A percentile compares a stretch with the other conserved stretches of the same genome.
phyloP scores from a whole-genome alignment of 1,284 basidiomycete genomes.

The Fomitopsis schrenkii region DNA sequence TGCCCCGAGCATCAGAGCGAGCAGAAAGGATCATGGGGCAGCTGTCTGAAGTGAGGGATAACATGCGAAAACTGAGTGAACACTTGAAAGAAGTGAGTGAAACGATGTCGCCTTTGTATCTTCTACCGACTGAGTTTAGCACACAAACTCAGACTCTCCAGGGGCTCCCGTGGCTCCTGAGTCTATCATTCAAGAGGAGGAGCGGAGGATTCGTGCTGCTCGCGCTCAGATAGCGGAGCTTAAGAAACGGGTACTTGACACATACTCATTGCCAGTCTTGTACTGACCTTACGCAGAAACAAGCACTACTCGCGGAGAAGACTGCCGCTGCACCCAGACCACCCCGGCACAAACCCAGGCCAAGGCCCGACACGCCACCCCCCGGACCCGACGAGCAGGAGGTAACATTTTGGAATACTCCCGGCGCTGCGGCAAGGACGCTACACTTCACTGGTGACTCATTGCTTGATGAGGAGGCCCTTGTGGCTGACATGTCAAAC shows the following conservation, averaged over 20 bases:
- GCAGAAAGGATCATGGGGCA: constrained; percentile 50
- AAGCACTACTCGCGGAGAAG: constrained; percentile 31
- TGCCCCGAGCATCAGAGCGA: constrained; percentile 66
- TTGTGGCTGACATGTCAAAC: constrained; percentile 49
- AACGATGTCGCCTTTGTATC: neutral
- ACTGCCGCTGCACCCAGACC: constrained; percentile 2
- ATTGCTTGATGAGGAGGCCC: constrained; percentile 57
- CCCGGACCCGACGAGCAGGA: constrained; percentile 35
- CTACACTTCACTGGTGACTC: constrained; percentile 59
- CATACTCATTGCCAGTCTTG: neutral
- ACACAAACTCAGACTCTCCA: constrained; percentile 27
- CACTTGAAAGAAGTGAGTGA: constrained; percentile 50
- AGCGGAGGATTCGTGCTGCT: constrained; percentile 49
- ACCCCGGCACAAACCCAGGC: constrained; percentile 2
- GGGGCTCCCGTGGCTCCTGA: constrained; percentile 37
- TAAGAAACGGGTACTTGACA: constrained; percentile 40
- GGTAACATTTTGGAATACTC: constrained; percentile 58
- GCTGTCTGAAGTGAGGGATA: constrained; percentile 45
- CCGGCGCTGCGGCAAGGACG: constrained; percentile 48
- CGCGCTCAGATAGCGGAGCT: constrained; percentile 49
- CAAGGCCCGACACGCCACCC: constrained; percentile 17
- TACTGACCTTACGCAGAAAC: constrained; percentile 34
- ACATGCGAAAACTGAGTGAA: constrained; percentile 46
- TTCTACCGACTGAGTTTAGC: constrained; percentile 28
- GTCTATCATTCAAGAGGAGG: constrained; percentile 49